Evolutionary conservation across 2,329 filamentous ascomycete species (phyloP), one percentile per base, ranked within the genome.

Genomic region (Tetracladium maxilliforme): DNA sequence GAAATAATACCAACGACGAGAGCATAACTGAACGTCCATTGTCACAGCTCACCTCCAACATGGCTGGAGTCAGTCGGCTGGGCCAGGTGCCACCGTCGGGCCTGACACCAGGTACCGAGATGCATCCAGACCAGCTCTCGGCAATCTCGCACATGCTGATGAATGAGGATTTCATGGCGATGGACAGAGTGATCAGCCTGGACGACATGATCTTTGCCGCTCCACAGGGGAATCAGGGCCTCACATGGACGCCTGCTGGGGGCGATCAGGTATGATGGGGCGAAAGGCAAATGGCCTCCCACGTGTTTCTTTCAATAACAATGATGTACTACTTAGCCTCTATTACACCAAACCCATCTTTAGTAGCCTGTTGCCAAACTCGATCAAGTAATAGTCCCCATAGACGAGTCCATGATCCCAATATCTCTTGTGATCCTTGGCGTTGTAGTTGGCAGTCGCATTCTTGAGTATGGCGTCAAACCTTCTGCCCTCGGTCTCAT

Each of bases 381-480:
- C 48, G 11, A 55, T 23, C 12, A 54, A 35, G 26, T 45, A 56
- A 23, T 55, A 56, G 31, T 56, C 52, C 3, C 47, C 52, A 41
- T 55, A 56, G 4, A 55, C 51, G 14, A 56, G 32, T 4, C 52
- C 51, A 35, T 53, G 49, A 29, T 55, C 44, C 22, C 39, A 41
- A 20, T 52, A 54, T 20, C 48, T 48, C 23, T 42, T 38, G 23
- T 42, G 45, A 8, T 44, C 49, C 35, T 48, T 35, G 19, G 41
- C 38, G 24, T 55, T 54, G 33, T 48, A 44, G 22, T 54, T 53
- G 7, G 44, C 45, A 8, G 50, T 52, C 6, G 44, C 44, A 30
- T 53, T 43, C 23, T 46, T 40, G 22, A 54, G 28, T 16, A 55
- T 47, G 3, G 46, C 38, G 26, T 51, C 47, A 24, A 51, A 52